These are phyloP conservation scores for Prasinococcaceae sp. DNA, from an alignment of 139 green algal species.

Conservation along the genomic window DNA sequence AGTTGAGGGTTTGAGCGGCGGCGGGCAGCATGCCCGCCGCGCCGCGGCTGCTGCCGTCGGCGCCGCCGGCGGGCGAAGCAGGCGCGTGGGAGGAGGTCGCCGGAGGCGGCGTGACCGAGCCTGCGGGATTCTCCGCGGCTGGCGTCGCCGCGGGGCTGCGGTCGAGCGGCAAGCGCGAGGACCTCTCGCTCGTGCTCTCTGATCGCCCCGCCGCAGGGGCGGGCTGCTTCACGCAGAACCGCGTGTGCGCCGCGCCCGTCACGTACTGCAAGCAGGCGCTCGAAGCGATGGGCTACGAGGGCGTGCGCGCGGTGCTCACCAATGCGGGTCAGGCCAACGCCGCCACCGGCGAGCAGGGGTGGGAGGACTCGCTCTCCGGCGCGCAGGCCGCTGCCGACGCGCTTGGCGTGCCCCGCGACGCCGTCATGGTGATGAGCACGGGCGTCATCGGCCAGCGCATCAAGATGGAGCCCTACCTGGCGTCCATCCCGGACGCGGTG, in stretches of 20 bases:
- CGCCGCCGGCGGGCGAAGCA: too few species aligned
- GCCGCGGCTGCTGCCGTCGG: too few species aligned
- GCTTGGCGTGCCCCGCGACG: slow-evolving; percentile 43
- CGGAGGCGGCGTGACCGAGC: slow-evolving; percentile 29
- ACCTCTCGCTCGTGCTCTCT: slow-evolving; percentile 76
- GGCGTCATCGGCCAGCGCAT: slow-evolving; percentile 92
- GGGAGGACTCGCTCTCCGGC: slow-evolving; percentile 41
- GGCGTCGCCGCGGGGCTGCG: slow-evolving; percentile 70
- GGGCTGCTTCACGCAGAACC: slow-evolving; percentile 88
- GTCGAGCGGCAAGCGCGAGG: slow-evolving; percentile 61
- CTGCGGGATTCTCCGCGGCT: slow-evolving; percentile 82
- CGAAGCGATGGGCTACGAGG: slow-evolving; percentile 16
- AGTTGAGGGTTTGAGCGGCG: too few species aligned
- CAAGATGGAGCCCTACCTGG: slow-evolving; percentile 58
- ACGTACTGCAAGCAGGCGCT: slow-evolving; percentile 81
- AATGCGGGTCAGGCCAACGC: slow-evolving; percentile 93
- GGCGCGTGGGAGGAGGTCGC: too few species aligned
- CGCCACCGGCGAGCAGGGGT: slow-evolving; percentile 49
- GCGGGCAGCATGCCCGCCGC: too few species aligned
- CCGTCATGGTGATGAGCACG: slow-evolving; percentile 68
- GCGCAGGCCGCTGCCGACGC: slow-evolving; percentile 36
- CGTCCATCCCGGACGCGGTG: slow-evolving; percentile 57
- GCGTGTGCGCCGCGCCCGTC: slow-evolving; percentile 88
- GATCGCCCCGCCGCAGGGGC: slow-evolving; percentile 49
- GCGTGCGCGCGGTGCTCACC: slow-evolving; percentile 60